Base-by-base conservation (phyloP, 2,329 filamentous ascomycete species). In the Phyllachora maydis region DNA sequence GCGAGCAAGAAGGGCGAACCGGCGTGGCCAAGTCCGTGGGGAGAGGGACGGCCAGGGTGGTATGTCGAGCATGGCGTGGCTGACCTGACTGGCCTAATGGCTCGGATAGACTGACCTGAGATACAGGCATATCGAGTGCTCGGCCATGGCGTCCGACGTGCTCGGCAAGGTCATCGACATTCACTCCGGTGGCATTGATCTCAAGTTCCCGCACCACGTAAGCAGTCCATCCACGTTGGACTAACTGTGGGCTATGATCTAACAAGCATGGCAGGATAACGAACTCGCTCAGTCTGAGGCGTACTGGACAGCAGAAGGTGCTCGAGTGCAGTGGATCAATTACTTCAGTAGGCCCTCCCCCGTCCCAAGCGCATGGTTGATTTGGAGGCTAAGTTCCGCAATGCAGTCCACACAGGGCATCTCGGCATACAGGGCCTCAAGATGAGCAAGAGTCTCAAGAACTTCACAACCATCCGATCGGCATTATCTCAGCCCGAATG, bases 111-210 rank as follows among this genome's bases (percentile, higher is more conserved):
- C n/a, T n/a, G n/a, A n/a, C n/a, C n/a, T n/a, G n/a, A n/a, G n/a
- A n/a, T n/a, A n/a, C n/a, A n/a, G n/a, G n/a, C 85, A 93, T 41
- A 93, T 93, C 39, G 83, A 93, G 52, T 93, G 85, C 66, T 83
- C 75, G 2, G 82, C 82, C 10, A 93, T 95, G 85, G 82, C 83
- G 1, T 85, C 77, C 3, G 78, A 83, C 32, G 64, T 82, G n/a
- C 54, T 95, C 2, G 83, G 83, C 4, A 59, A 69, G 14, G 63
- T 72, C 30, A 82, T 95, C 56, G 85, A 95, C 43, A 78, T 93
- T 25, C 85, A 93, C 46, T 90, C 79, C 12, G 83, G 85, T 14
- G 85, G 85, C 28, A 75, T 92, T 29, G 85, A 95, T 45, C 59
- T 95, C 25, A 72, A 74, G 0, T 92, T 92, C 46, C 82, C 83